A percentile compares a stretch with the other conserved stretches of the same genome.
Conservation (phyloP, 2,329 filamentous ascomycete genomes). For the Curvularia sp. region DNA sequence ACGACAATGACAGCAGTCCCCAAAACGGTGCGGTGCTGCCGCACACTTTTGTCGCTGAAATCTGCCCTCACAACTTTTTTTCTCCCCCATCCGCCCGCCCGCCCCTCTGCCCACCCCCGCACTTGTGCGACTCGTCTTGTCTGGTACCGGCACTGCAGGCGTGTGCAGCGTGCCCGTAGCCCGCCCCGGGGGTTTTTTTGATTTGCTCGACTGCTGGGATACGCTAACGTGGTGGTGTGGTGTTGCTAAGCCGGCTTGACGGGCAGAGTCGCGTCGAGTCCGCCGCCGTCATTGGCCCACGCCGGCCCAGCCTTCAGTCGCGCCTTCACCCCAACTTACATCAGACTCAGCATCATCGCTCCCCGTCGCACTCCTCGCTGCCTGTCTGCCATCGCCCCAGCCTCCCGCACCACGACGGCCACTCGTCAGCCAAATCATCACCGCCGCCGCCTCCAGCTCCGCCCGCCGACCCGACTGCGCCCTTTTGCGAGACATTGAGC, state of each 20-base stretch:
- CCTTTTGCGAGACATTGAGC: constrained; percentile 2
- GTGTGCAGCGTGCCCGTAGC: constrained; percentile 19
- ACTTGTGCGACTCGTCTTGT: constrained; percentile 20
- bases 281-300: constrained; percentile 24
- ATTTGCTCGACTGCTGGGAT: constrained; percentile 16
- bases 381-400: constrained; percentile 1
- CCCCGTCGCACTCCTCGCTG: constrained; percentile 9
- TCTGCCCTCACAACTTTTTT: constrained; percentile 1
- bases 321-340: constrained; percentile 24
- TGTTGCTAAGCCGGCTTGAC: constrained; percentile 17
- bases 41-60: constrained; percentile 11
- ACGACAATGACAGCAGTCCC: constrained; percentile 13
- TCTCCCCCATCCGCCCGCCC: neutral
- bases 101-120: constrained; percentile 11
- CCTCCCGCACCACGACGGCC: neutral
- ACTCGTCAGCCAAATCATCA: constrained; percentile 20
- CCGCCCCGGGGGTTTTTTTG: constrained; percentile 11
- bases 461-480: neutral
- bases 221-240: constrained; percentile 18
- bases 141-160: constrained; percentile 18
- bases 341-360: constrained; percentile 26
- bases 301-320: constrained; percentile 16
- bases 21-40: constrained; percentile 27
- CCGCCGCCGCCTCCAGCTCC: constrained; percentile 16
- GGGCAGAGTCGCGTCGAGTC: constrained; percentile 1